Evolutionary conservation across 768 basidiomycete genomes (phyloP).

Genomic region (Boletus reticulatus): DNA sequence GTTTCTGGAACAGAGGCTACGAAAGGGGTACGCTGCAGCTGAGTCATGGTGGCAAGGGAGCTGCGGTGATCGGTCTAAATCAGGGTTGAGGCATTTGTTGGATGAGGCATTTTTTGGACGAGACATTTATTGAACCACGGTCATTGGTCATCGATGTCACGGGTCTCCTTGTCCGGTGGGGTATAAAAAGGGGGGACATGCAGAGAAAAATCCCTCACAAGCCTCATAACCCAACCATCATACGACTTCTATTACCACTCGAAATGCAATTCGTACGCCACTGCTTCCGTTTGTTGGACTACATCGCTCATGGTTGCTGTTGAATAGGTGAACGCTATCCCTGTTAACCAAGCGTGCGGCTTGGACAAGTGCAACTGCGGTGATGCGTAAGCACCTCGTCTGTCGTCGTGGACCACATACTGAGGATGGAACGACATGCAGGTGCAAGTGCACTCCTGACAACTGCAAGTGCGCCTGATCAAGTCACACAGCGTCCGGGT

Average conservation of each 20-base stretch:
- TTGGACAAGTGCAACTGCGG: slow-evolving; percentile 6
- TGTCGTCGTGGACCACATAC: not conserved
- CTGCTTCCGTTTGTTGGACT: not conserved
- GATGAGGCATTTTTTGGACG: slow-evolving; percentile 4
- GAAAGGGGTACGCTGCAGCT: no score
- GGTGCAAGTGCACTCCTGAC: no score
- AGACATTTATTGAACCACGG: not conserved
- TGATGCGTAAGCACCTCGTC: not conserved
- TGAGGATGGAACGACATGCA: not conserved
- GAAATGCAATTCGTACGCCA: slow-evolving; percentile 18
- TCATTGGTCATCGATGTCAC: no score
- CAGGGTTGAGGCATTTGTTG: not conserved
- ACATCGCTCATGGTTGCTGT: not conserved
- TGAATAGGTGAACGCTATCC: slow-evolving; percentile 9
- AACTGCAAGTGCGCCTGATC: no score
- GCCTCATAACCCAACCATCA: not conserved
- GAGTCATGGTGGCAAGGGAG: no score
- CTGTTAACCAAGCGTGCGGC: slow-evolving; percentile 18
- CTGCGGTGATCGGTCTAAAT: no score
- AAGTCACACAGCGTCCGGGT: no score
- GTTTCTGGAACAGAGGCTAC: no score
- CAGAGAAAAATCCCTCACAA: not conserved
- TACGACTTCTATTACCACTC: not conserved
- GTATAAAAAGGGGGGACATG: slow-evolving; percentile 9
- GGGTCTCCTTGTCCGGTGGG: not conserved